phyloP scores from a whole-genome alignment of 2,329 filamentous ascomycete genomes.

The Lojkania enalia region DNA sequence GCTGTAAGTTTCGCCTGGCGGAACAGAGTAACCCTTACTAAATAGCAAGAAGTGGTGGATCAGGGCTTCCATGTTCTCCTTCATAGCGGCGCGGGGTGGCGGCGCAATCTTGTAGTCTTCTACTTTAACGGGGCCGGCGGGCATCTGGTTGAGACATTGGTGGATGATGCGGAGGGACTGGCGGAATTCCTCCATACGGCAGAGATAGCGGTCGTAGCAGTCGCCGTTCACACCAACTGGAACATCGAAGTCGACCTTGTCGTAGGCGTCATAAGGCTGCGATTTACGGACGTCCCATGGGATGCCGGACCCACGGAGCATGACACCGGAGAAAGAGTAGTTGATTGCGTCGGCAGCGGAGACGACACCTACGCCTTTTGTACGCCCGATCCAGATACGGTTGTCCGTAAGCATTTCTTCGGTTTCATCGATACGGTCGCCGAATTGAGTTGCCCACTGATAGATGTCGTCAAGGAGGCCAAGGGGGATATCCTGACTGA shows the following conservation, averaged over 20 bases:
- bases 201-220: slow-evolving; percentile 98
- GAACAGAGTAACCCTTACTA: slow-evolving; percentile 97
- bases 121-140: slow-evolving; percentile 86
- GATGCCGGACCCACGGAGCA: slow-evolving; percentile 95
- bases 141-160: slow-evolving; percentile 99
- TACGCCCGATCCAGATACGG: slow-evolving; percentile 96
- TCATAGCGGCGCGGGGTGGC: slow-evolving; percentile 96
- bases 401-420: slow-evolving; percentile 99
- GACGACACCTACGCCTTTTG: slow-evolving; percentile 89
- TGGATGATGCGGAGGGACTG: slow-evolving; percentile 98
- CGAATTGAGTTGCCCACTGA: slow-evolving; percentile 99
- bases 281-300: slow-evolving; percentile 97
- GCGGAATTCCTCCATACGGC: slow-evolving; percentile 99
- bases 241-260: slow-evolving; percentile 96
- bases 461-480: slow-evolving; percentile 98
- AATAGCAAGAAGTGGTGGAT: slow-evolving; percentile 99
- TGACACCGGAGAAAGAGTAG: slow-evolving; percentile 94
- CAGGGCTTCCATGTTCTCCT: slow-evolving; percentile 99
- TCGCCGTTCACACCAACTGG: slow-evolving; percentile 96
- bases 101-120: slow-evolving; percentile 99
- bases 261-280: slow-evolving; percentile 96
- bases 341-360: slow-evolving; percentile 92
- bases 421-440: slow-evolving; percentile 97
- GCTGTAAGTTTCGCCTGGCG: slow-evolving; percentile 96
- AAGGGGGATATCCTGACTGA: slow-evolving; percentile 90